A percentile compares a stretch with the other conserved stretches of the same genome.
Conservation (phyloP, 495 filamentous ascomycete genomes). For the Letharia lupina region DNA sequence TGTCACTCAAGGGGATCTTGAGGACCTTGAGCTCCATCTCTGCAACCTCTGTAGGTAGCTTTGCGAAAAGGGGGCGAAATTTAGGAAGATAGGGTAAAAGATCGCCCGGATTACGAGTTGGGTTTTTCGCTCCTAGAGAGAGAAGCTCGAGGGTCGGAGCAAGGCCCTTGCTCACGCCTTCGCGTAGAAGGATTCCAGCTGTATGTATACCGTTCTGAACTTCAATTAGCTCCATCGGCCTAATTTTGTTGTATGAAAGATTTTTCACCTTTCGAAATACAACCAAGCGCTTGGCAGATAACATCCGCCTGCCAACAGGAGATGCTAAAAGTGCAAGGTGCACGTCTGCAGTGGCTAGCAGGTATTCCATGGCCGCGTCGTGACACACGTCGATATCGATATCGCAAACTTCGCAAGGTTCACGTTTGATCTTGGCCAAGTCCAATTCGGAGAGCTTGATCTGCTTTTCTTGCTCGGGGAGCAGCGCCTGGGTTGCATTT, state of each 20-base stretch:
- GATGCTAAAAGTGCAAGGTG: slow-evolving; percentile 61
- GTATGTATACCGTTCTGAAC: slow-evolving; percentile 67
- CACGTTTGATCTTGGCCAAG: slow-evolving; percentile 78
- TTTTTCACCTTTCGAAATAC: slow-evolving; percentile 54
- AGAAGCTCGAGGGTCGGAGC: slow-evolving; percentile 65
- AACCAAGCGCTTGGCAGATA: slow-evolving; percentile 61
- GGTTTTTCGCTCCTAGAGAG: slow-evolving; percentile 56
- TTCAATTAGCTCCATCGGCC: slow-evolving; percentile 24
- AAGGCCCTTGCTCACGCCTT: slow-evolving; percentile 54
- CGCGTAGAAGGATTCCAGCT: slow-evolving; percentile 67
- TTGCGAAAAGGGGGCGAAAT: slow-evolving; percentile 52
- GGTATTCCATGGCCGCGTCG: slow-evolving; percentile 67
- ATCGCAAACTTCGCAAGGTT: slow-evolving; percentile 76
- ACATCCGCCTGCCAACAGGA: slow-evolving; percentile 72
- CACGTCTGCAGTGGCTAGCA: slow-evolving; percentile 62
- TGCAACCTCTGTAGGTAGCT: slow-evolving; percentile 45
- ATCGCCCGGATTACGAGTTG: slow-evolving; percentile 63
- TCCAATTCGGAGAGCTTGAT: slow-evolving; percentile 90
- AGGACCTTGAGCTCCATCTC: slow-evolving; percentile 56
- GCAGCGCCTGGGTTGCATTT: slow-evolving; percentile 91
- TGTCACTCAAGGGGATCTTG: slow-evolving; percentile 59
- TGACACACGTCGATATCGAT: slow-evolving; percentile 70
- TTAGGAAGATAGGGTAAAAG: slow-evolving; percentile 66
- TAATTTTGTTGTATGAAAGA: not conserved
- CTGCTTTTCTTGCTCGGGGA: slow-evolving; percentile 90